Evolutionary conservation across 306 rosid species (phyloP), one percentile per base, ranked within the genome.

Genomic region (Pyrus communis): DNA sequence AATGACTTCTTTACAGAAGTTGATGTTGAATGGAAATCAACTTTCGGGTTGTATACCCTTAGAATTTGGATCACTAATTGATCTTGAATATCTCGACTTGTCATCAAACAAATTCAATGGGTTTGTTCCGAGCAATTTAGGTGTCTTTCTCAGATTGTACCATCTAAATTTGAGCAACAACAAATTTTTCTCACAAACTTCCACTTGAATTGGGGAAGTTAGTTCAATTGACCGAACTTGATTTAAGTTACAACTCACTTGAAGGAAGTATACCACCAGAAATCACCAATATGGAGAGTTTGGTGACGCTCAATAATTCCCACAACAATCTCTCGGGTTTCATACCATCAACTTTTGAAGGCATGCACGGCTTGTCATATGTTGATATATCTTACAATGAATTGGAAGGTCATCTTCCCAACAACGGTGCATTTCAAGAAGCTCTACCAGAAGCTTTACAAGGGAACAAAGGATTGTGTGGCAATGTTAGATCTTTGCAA

Each of bases 241-340:
- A 84, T 61, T 22, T 84, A 9, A 81, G 79, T 54, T 15, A 79
- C 22, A 83, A 84, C 45, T 78, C 65, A 3, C 83, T 84, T 3
- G 17, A 35, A 0, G 71, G 77, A 15, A 67, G 67, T 17, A 84
- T 84, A 57, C 85, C 88, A 4, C 3, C 25, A 25, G 33, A 30
- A 28, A 15, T 84, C 6, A 49, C 79, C 51, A 59, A 23, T 1
- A 23, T 84, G 66, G 23, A 55, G 51, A 81, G 61, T 19, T 60
- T 84, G 57, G 62, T 27, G 19, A 40, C 1, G 1, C 52, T 81
- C 33, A 65, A 81, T 74, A 58, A 81, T 18, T 84, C 85, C 33
- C 83, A 81, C 76, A 81, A 78, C 25, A 21, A 75, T n/a, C 79
- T 84, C 28, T 43, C 66, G 0, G 83, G 85, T 46, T 28, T 59